Base-by-base conservation (phyloP, 805 yeast genomes). In the Zygotorulaspora florentina region DNA sequence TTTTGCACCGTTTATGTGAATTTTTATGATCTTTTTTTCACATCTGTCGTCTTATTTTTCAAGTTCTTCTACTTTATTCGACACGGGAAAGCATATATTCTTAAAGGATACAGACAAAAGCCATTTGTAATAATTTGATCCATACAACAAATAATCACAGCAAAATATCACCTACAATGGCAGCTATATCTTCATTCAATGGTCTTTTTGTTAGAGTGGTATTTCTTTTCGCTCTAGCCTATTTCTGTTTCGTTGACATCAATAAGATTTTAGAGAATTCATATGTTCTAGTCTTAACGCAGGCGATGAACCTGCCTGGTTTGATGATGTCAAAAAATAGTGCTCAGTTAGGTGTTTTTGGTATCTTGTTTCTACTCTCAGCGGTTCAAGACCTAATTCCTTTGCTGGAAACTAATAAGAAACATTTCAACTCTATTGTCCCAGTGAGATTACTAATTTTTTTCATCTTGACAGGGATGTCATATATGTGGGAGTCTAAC, bases 331-430 rank as follows among this genome's bases (percentile, higher is more conserved):
- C 64, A 11, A 53, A 54, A 23, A 43, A 65, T 20, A 74, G 75
- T 56, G 76, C 77, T 9, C 67, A 75, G 39, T 55, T 72, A 33
- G 86, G 87, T 1, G 41, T 76, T 0, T 55, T 80, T 31, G 72
- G 80, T 1, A 45, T 79, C 2, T 53, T 80, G 16, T 61, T 82
- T 18, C 62, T 67, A 0, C 52, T 74, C 2, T 52, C 72, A 35
- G 79, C 79, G 0, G 7, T 80, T 3, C 58, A 69, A 20, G 93
- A 85, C 62, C 55, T 83, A 37, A 67, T 81, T 12, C 86, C 88
- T n/a, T 61, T 81, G 35, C 40, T 77, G 16, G 79, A 68, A 37
- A 62, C 58, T 10, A 76, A 76, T 42, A 41, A 45, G 9, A 48
- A 52, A 20, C 81, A 76, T 61, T 83, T 84, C 56, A 83, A 81